Evolutionary conservation across 371 early-diverging fungal genomes (phyloP).

Genomic region (Circinella umbellata): DNA sequence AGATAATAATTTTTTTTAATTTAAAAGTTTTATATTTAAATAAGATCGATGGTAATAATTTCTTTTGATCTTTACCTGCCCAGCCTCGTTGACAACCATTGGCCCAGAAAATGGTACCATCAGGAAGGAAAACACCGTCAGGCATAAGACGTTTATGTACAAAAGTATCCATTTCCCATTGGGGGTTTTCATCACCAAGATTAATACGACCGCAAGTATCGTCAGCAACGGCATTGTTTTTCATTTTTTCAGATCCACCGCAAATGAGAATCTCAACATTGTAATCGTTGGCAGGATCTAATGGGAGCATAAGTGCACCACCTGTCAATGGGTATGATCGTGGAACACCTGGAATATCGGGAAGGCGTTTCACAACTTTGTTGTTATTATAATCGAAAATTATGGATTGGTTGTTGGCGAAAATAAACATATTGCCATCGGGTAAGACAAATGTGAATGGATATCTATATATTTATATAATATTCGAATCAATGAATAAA

Average conservation of each 20-base stretch:
- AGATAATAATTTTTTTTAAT: neutral
- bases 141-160: conserved; percentile 67
- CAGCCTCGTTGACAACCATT: conserved; percentile 70
- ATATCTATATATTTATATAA: conserved; percentile 33
- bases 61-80: conserved; percentile 38
- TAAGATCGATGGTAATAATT: neutral
- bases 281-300: conserved; percentile 63
- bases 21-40: neutral
- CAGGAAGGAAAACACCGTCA: conserved; percentile 62
- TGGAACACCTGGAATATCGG: conserved; percentile 58
- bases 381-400: conserved; percentile 56
- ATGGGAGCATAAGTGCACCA: conserved; percentile 61
- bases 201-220: conserved; percentile 63
- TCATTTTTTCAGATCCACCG: conserved; percentile 58
- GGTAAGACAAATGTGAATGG: conserved; percentile 60
- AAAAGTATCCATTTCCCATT: conserved; percentile 67
- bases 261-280: conserved; percentile 63
- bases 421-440: conserved; percentile 59
- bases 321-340: conserved; percentile 71
- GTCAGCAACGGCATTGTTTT: conserved; percentile 42
- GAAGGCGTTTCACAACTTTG: conserved; percentile 50
- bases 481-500: too few relatives aligned
- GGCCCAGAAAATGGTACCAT: conserved; percentile 62
- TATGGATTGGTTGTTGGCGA: conserved; percentile 57
- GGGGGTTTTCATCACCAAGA: conserved; percentile 44